Evolutionary conservation across 495 filamentous ascomycete species (phyloP).

Genomic region (Aspergillus diversus): DNA sequence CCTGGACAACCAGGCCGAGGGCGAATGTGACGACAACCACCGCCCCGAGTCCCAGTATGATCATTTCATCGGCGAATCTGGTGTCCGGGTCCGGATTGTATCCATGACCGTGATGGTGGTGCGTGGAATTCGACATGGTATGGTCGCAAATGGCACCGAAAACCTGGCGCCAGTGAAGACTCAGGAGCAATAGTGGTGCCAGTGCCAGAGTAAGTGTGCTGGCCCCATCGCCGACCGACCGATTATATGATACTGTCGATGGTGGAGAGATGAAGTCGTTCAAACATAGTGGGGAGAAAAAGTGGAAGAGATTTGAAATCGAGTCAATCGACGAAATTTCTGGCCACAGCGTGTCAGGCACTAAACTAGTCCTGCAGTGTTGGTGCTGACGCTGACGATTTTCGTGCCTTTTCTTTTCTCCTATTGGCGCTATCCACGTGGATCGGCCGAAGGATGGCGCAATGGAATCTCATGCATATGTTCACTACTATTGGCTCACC

Average conservation of each 20-base stretch:
- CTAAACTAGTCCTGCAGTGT: background rate
- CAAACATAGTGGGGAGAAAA: background rate
- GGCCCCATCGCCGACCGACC: background rate
- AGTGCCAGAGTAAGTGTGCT: background rate
- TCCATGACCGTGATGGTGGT: constrained; percentile 5
- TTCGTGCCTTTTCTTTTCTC: background rate
- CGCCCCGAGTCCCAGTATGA: constrained; percentile 14
- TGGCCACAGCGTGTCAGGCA: background rate
- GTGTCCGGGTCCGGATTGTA: constrained; percentile 3
- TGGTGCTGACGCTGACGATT: background rate
- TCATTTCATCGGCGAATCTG: background rate
- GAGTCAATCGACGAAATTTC: background rate
- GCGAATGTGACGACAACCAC: constrained; percentile 12
- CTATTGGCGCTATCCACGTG: background rate
- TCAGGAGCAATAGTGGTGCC: background rate
- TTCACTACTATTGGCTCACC: too few relatives aligned
- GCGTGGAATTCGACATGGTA: constrained; percentile 3
- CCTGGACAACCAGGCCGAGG: constrained; percentile 7
- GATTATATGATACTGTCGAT: background rate
- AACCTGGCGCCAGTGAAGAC: background rate
- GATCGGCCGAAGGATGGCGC: background rate
- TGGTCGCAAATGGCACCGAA: background rate
- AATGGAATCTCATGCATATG: background rate
- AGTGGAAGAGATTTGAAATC: background rate
- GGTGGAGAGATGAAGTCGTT: background rate